Evolutionary conservation across 129 eudicot species (phyloP), one percentile per base, ranked within the genome.

Genomic region (Helianthus annuus): DNA sequence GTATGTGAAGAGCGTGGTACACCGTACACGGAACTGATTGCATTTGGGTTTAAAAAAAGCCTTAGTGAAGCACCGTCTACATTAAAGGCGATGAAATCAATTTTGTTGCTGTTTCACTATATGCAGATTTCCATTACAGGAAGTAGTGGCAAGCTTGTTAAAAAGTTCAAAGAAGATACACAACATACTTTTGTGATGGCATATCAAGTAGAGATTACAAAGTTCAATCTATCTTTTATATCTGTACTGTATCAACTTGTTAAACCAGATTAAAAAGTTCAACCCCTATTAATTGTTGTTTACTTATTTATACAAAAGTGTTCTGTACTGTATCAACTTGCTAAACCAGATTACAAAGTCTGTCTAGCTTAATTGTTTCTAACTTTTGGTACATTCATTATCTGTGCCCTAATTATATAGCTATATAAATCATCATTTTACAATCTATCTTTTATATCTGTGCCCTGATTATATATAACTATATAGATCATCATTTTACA

Each of bases 381-480:
- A 62, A 16, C 49, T 19, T 74, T 36, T 32, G 51, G 38, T 51
- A 17, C 34, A 63, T 36, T 56, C 4, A 2, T 10, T 38, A 2
- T 53, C 44, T 13, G 11, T 16, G 16, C 12, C 55, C 11, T 61
- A 46, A 36, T 19, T 17, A 16, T 14, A 1, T 14, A 1, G 49
- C 12, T 0, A 14, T 17, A 59, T 19, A n/a, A 52, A 15, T 36
- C 51, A 61, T 42, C n/a, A 6, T 16, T 72, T 64, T 40, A 48
- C 48, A 70, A 22, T 24, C 34, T 70, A 10, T 34, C 34, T 40
- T 71, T 29, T 63, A 32, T 75, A 74, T 53, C 32, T 13, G 11
- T 16, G 16, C 12, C 55, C 11, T 61, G 57, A 36, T 19, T 17
- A 16, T 14, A 1, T 14, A 1, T 19, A 19, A 58, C 12, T 0